Evolutionary conservation across 768 basidiomycete species (phyloP).

Genomic region (Melanogaster broomeanus): DNA sequence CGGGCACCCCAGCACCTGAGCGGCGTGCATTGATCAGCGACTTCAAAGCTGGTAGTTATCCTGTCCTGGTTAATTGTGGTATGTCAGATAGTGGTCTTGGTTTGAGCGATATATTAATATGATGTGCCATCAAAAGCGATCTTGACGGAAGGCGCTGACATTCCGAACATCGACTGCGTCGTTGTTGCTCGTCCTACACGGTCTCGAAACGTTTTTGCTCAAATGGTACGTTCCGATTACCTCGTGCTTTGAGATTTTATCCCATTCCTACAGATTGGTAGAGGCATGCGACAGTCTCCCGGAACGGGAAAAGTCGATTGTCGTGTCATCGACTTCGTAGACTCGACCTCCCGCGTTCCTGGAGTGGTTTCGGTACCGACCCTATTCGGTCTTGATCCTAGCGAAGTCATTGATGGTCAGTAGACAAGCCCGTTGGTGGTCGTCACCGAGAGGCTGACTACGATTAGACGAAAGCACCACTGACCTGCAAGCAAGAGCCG

Average conservation of each 20-base stretch:
- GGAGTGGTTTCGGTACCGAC: conserved; percentile 81
- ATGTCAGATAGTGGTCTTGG: conserved; percentile 19
- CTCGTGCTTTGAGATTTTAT: background rate
- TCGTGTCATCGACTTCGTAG: conserved; percentile 89
- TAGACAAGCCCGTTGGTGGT: background rate
- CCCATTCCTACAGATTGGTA: conserved; percentile 66
- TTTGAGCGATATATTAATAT: background rate
- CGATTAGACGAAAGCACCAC: conserved; percentile 52
- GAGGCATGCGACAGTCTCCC: conserved; percentile 88
- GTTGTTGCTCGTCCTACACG: conserved; percentile 86
- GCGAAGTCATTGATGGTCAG: conserved; percentile 60
- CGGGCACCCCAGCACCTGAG: conserved; percentile 63
- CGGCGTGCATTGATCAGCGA: conserved; percentile 62
- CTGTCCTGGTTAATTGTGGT: conserved; percentile 92
- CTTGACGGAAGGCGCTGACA: conserved; percentile 92
- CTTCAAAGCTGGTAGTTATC: conserved; percentile 75
- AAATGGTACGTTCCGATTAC: conserved; percentile 65
- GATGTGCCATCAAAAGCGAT: conserved; percentile 49
- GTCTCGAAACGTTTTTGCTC: conserved; percentile 85
- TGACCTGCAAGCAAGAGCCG: conserved; percentile 45
- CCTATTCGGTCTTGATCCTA: conserved; percentile 83
- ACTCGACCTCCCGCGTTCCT: conserved; percentile 63
- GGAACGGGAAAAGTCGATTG: conserved; percentile 81
- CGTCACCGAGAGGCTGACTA: conserved; percentile 2
- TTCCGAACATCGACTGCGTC: conserved; percentile 92